phyloP scores from a whole-genome alignment of 805 yeast species.

The Hyphopichia homilentoma region DNA sequence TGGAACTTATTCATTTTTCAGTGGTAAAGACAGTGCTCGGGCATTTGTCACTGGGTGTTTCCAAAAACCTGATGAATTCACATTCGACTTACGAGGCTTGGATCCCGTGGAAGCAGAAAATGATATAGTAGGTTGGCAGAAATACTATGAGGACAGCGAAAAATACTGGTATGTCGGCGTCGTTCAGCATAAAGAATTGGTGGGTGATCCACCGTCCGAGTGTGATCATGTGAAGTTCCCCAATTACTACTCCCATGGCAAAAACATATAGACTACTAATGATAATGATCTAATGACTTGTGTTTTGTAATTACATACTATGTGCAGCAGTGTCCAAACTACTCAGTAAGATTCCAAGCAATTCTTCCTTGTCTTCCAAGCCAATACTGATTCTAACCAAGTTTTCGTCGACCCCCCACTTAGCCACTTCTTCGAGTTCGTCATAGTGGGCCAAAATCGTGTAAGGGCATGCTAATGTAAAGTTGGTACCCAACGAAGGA shows the following conservation, averaged over 20 bases:
- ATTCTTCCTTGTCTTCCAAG: conserved; percentile 63
- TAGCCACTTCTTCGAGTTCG: conserved; percentile 73
- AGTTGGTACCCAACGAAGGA: conserved; percentile 87
- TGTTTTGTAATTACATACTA: background rate
- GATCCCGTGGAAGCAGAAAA: conserved; percentile 35
- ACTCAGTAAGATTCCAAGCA: conserved; percentile 45
- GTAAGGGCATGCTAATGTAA: conserved; percentile 87
- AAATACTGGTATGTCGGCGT: conserved; percentile 63
- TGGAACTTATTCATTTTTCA: conserved; percentile 53
- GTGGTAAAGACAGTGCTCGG: conserved; percentile 67
- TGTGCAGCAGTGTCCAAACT: conserved; percentile 49
- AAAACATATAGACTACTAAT: too few species aligned
- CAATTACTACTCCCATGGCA: too few species aligned
- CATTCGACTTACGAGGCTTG: conserved; percentile 64
- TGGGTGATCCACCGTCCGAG: conserved; percentile 49
- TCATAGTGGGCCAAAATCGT: conserved; percentile 80
- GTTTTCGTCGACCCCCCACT: conserved; percentile 79
- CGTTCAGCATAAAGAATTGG: conserved; percentile 42
- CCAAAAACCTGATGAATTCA: conserved; percentile 47
- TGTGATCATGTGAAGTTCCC: conserved; percentile 37
- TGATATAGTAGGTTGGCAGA: conserved; percentile 51
- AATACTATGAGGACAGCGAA: conserved; percentile 40
- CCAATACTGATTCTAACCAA: conserved; percentile 84
- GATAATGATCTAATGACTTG: too few species aligned
- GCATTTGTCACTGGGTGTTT: conserved; percentile 73